A percentile compares a stretch with the other conserved stretches of the same genome.
Conservation (phyloP, 768 basidiomycete species). For the Neoboletus brunneissimus region DNA sequence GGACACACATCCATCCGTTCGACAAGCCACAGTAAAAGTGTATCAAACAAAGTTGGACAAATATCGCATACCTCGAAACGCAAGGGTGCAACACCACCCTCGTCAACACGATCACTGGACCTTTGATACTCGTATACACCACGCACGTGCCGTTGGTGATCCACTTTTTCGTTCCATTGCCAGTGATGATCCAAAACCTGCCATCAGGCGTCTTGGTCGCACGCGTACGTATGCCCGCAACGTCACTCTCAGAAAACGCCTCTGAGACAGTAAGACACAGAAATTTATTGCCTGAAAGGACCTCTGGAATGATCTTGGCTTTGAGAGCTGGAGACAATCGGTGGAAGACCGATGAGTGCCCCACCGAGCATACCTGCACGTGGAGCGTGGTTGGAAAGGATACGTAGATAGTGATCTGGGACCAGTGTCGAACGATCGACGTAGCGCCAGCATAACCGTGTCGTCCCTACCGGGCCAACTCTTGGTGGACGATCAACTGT, state of each 20-base stretch:
- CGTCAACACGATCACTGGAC: not conserved
- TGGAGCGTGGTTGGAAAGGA: not conserved
- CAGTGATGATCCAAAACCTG: too few relatives aligned
- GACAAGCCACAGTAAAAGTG: not conserved
- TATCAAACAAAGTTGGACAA: not conserved
- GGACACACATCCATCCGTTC: not conserved
- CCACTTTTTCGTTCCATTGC: too few relatives aligned
- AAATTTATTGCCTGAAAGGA: too few relatives aligned
- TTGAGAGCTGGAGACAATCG: too few relatives aligned
- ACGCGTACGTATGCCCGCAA: too few relatives aligned
- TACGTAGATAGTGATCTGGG: not conserved
- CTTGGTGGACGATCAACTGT: constrained; percentile 76
- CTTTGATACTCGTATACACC: too few relatives aligned
- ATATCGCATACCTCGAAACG: not conserved
- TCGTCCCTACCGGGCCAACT: constrained; percentile 63
- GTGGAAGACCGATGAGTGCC: too few relatives aligned
- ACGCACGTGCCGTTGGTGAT: too few relatives aligned
- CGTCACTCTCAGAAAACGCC: too few relatives aligned
- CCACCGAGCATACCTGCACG: constrained; percentile 58
- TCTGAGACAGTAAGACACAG: too few relatives aligned
- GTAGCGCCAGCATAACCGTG: constrained; percentile 80
- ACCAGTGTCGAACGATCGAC: constrained; percentile 2
- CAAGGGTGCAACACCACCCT: not conserved
- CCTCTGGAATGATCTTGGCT: too few relatives aligned
- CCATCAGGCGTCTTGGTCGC: too few relatives aligned